These are phyloP conservation scores for Tylopilus sp. DNA, from an alignment of 768 basidiomycete species.

Conservation along the genomic window DNA sequence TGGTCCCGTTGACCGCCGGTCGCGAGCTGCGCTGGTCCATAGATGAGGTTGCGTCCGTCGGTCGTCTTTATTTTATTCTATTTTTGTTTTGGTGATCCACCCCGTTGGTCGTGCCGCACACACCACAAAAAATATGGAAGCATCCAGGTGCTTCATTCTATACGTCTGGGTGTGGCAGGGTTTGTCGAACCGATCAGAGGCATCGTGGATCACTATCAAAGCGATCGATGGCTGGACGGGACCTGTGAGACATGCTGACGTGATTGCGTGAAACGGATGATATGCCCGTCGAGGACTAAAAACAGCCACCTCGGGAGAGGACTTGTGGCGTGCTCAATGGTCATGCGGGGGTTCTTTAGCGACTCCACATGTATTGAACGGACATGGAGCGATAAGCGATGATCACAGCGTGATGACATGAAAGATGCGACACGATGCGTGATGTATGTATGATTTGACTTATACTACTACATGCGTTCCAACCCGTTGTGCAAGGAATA, in stretches of 20 bases:
- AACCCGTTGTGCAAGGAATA: conserved; percentile 24
- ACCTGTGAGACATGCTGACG: neutral
- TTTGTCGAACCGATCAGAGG: conserved; percentile 14
- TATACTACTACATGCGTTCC: conserved; percentile 36
- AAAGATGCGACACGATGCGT: conserved; percentile 21
- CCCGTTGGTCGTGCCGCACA: neutral
- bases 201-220: conserved; percentile 10
- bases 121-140: neutral
- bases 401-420: conserved; percentile 11
- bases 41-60: too few species aligned
- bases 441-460: conserved; percentile 24
- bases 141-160: neutral
- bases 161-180: neutral
- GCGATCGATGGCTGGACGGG: neutral
- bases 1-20: too few species aligned
- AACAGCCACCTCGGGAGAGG: conserved; percentile 1
- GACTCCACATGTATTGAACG: neutral
- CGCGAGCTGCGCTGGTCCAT: too few species aligned
- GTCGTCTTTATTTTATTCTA: neutral
- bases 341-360: neutral
- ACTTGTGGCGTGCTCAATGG: neutral
- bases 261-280: neutral
- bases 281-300: neutral
- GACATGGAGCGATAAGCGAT: conserved; percentile 9
- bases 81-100: neutral